Evolutionary conservation across 2,329 filamentous ascomycete species (phyloP), one percentile per base, ranked within the genome.

Genomic region (Trichoderma semiorbis): DNA sequence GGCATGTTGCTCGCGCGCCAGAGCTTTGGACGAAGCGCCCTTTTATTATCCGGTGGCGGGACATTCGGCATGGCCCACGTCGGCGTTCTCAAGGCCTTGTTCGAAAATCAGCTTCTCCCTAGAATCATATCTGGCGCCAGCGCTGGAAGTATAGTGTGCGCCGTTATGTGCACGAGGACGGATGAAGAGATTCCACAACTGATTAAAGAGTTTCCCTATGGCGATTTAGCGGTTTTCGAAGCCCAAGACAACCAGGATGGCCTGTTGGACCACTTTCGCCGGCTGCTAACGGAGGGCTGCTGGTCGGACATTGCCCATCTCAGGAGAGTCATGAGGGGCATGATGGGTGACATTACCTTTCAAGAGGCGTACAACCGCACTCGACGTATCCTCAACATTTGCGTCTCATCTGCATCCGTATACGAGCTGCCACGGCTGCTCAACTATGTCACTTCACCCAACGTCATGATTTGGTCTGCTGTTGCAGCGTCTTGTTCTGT

Each of bases 281-380:
- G 93, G 34, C 85, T 97, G 64, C 82, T 97, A 39, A 97, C 93
- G n/a, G 88, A 93, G 76, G 93, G 94, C 1, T 91, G 91, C 60
- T 91, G 95, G 84, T 93, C 95, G 74, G 94, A 98, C 78, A 97
- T 97, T 76, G 88, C 88, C 28, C 90, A 97, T 79, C 83, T 98
- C 63, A 91, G 89, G 2, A 87, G 91, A 61, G 94, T 97, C 7
- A 96, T 98, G 93, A 89, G 89, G 69, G 86, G 86, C 36, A 84
- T 96, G 77, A 86, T 97, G 8, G 94, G 94, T 47, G 93, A 98
- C 76, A 91, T 97, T 77, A 98, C 95, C 0, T 98, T 98, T 76
- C 93, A 95, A 78, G 95, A 98, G 81, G 94, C 94, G 1, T 98
- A 98, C 83, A 97, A 97, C 79, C 91, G 94, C n/a, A 97, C 95